Percentiles rank a stretch among this genome's conserved stretches.
These are phyloP conservation scores for Candida caryicola DNA, from an alignment of 805 yeast genomes.

Conservation along the genomic window DNA sequence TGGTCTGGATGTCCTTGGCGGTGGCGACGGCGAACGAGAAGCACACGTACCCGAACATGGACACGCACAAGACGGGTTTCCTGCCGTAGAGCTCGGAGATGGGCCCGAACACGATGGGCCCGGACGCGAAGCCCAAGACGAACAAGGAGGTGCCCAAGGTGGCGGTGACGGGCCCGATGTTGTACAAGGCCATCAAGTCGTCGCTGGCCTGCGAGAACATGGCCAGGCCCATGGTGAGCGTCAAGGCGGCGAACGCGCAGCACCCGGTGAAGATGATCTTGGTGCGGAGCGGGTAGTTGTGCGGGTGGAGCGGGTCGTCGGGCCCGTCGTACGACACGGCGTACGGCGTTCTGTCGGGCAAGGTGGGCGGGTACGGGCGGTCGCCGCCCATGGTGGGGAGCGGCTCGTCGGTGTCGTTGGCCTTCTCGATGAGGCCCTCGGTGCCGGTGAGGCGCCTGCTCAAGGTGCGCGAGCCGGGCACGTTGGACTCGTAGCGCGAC, in stretches of 20 bases:
- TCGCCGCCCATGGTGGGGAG: constrained; percentile 62
- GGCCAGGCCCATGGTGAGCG: constrained; percentile 18
- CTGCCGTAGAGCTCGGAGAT: constrained; percentile 28
- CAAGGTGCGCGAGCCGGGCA: constrained; percentile 18
- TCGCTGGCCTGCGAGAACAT: constrained; percentile 64
- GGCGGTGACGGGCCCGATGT: constrained; percentile 65
- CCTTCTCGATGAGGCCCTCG: constrained; percentile 18
- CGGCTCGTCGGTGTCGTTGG: constrained; percentile 25
- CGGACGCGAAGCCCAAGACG: constrained; percentile 89
- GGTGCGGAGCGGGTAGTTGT: constrained; percentile 49
- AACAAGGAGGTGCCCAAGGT: constrained; percentile 74
- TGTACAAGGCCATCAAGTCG: constrained; percentile 48
- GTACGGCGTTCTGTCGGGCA: constrained; percentile 55
- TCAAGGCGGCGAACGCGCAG: constrained; percentile 32
- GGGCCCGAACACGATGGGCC: constrained; percentile 59
- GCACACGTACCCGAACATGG: constrained; percentile 30
- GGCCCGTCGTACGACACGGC: constrained; percentile 76
- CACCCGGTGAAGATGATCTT: constrained; percentile 23
- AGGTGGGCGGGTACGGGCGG: constrained; percentile 58
- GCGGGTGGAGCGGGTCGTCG: constrained; percentile 76
- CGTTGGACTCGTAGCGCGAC: constrained; percentile 22
- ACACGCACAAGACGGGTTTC: constrained; percentile 41
- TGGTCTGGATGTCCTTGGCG: constrained; percentile 72
- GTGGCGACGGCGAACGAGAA: constrained; percentile 66
- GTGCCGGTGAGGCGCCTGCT: constrained; percentile 20